Base-by-base conservation (phyloP, 371 early-diverging fungal genomes). In the Actinomortierella wolfii region DNA sequence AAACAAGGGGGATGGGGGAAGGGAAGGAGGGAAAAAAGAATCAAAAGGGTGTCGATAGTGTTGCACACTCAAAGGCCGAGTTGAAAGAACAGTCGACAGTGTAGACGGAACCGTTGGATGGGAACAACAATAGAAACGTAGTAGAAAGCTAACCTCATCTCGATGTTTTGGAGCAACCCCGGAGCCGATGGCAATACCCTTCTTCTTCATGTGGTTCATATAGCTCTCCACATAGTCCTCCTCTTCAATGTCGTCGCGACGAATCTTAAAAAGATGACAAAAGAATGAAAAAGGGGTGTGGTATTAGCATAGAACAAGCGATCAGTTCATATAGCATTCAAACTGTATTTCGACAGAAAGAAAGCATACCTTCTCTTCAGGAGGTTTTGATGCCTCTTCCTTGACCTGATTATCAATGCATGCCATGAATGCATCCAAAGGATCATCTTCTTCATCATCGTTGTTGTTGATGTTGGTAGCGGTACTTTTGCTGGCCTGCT, bases 341-440 rank as follows among this genome's bases (percentile, higher is more conserved):
- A 13, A 15, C 14, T 11, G 21, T 23, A 11, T 21, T 1, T 11
- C n/a, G 20, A 5, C 41, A 25, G 11, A 13, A 14, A 39, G 21
- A 11, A 24, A 26, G 47, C 18, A 44, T 68, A 76, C 66, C 60
- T 67, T 81, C 70, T 81, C 79, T 77, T 82, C 59, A 17, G 64
- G 64, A 21, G 77, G 78, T 57, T 79, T 81, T 48, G 68, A 54
- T 47, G 77, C 82, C 51, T 82, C 73, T 34, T 78, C 69, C 39
- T 82, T 79, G 6, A 84, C 89, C 54, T 87, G 80, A 26, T 84
- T 78, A 56, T 80, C 82, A 56, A 94, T 91, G 28, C 82, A 87
- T 2, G 91, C 87, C 95, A 95, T 95, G 71, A 94, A 95, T 1
- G 94, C 93, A 54, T 95, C 95, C 51, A 95, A 76, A 13, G 92